These are phyloP conservation scores for Pterocarpus santalinus DNA, from an alignment of 306 rosid species.

Conservation along the genomic window DNA sequence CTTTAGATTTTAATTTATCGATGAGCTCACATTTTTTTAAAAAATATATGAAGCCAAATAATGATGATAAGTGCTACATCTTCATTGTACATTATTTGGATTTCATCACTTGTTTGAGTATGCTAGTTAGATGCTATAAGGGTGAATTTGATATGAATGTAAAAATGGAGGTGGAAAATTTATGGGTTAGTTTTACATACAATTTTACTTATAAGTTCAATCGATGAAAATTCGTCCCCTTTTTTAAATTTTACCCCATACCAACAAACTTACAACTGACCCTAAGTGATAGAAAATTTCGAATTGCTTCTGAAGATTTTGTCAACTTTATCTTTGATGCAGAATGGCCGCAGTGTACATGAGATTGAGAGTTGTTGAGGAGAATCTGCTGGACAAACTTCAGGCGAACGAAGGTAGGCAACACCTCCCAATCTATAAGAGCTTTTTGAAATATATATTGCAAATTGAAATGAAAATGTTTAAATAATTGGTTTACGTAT, in stretches of 20 bases:
- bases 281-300: not conserved
- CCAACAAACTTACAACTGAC: no score
- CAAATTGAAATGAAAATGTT: not conserved
- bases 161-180: no score
- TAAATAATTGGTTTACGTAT: not conserved
- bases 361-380: not conserved
- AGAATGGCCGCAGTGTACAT: not conserved
- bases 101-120: no score
- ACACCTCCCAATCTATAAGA: not conserved
- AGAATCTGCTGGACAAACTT: not conserved
- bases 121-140: no score
- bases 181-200: no score
- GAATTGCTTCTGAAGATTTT: not conserved
- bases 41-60: no score
- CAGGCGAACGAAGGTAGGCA: not conserved
- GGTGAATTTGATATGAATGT: no score
- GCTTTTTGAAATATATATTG: not conserved
- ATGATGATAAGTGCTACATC: no score
- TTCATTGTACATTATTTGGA: no score
- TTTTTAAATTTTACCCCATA: no score
- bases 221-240: no score
- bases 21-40: not conserved
- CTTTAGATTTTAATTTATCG: not conserved
- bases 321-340: not conserved
- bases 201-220: no score